These are phyloP conservation scores for Lipomyces spencermartinsiae DNA, from an alignment of 805 yeast species.

Conservation along the genomic window DNA sequence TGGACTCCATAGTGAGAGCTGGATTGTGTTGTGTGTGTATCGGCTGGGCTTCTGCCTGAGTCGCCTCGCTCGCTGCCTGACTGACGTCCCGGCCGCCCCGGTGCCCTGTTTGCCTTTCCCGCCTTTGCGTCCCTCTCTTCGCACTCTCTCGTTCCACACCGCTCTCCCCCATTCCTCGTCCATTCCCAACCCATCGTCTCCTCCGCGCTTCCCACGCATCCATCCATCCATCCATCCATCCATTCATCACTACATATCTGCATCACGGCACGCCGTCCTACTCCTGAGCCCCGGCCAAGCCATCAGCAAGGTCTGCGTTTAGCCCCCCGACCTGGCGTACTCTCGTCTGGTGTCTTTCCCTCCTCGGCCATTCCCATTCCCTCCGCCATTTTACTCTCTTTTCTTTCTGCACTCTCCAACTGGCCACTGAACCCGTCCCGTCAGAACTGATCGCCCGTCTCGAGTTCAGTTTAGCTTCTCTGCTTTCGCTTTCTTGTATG, in stretches of 20 bases:
- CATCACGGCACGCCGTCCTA: too few species aligned
- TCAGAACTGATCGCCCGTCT: too few species aligned
- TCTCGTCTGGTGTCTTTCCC: background rate
- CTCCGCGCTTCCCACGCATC: background rate
- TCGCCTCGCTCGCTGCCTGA: too few species aligned
- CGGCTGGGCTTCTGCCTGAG: too few species aligned
- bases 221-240: too few species aligned
- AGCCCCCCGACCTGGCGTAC: background rate
- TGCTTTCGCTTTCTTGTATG: too few species aligned
- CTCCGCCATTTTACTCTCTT: slow-evolving; percentile 7
- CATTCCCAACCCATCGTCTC: background rate
- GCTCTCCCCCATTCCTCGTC: slow-evolving; percentile 11
- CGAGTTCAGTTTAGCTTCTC: too few species aligned
- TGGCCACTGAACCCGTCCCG: background rate
- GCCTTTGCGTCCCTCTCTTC: slow-evolving; percentile 13
- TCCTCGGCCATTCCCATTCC: background rate
- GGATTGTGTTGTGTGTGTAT: too few species aligned
- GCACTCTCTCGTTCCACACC: slow-evolving; percentile 6
- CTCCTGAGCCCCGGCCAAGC: background rate
- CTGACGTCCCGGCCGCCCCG: background rate
- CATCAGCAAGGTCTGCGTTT: background rate
- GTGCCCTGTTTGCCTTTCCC: slow-evolving; percentile 8
- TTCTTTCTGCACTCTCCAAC: background rate
- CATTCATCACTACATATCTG: too few species aligned
- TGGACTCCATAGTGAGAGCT: too few species aligned